These are phyloP conservation scores for Hemisphaericaspora nanyangensis DNA, from an alignment of 805 yeast species.

Conservation along the genomic window DNA sequence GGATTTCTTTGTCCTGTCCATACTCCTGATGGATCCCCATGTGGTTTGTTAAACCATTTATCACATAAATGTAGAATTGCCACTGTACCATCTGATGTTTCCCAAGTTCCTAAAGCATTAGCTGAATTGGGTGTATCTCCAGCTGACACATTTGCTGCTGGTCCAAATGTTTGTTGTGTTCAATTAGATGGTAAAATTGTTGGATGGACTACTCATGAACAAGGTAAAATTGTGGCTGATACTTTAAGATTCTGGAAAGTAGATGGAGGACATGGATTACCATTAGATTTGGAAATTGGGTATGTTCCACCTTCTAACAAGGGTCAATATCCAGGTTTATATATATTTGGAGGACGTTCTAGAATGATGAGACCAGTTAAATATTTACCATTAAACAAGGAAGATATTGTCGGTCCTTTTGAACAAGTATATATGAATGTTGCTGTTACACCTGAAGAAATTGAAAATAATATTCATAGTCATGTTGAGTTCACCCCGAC, in stretches of 20 bases:
- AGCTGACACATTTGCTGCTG: constrained; percentile 77
- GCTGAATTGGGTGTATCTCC: constrained; percentile 77
- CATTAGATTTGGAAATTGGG: constrained; percentile 86
- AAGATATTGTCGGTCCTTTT: constrained; percentile 92
- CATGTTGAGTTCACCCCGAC: constrained; percentile 97
- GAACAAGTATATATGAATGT: constrained; percentile 97
- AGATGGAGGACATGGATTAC: constrained; percentile 72
- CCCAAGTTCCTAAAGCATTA: constrained; percentile 62
- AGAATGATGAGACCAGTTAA: constrained; percentile 96
- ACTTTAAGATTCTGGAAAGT: constrained; percentile 92
- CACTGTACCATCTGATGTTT: constrained; percentile 70
- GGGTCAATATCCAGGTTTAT: constrained; percentile 97
- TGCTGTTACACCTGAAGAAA: constrained; percentile 92
- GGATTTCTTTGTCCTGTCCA: constrained; percentile 98
- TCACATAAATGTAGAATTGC: constrained; percentile 92
- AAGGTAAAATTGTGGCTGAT: constrained; percentile 82
- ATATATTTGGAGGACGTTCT: constrained; percentile 84
- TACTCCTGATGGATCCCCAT: constrained; percentile 99
- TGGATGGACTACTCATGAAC: constrained; percentile 92
- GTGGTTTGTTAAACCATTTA: constrained; percentile 95
- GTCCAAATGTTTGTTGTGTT: constrained; percentile 84
- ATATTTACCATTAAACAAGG: constrained; percentile 78
- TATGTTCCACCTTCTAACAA: constrained; percentile 92
- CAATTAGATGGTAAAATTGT: constrained; percentile 89
- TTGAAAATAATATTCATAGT: constrained; percentile 72